Base-by-base conservation (phyloP, 1,139 yeast genomes). In the Debaryomycetaceae sp. region DNA sequence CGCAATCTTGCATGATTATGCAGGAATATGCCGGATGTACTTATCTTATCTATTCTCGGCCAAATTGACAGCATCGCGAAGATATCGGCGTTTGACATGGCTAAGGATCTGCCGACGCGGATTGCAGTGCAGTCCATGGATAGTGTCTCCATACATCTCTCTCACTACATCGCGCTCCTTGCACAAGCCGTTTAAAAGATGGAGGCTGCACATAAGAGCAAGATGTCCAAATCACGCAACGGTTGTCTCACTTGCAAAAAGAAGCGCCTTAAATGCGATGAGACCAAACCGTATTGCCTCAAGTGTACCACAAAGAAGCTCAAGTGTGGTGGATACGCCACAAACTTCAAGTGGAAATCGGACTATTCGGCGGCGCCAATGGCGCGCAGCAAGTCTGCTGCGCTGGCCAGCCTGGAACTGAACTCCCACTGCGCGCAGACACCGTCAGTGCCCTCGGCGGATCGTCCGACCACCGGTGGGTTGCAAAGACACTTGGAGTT, bases 271-370 rank as follows among this genome's bases (percentile, higher is more conserved):
- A 75, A 75, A 44, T 75, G 81, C 46, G 81, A 74, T 41, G 82
- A 75, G 43, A 59, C 68, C 5, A 72, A 72, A 40, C 82, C 82
- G 1, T 46, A 45, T 15, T 75, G 82, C 39, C 35, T 48, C 21
- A 71, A 66, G 36, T 71, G 78, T 42, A 46, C 45, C 8, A 61
- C 58, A 37, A 65, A 64, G 46, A 64, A 61, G 24, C 61, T 69
- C 14, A 59, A 53, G 12, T 76, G 82, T 47, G 81, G 79, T 5
- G 85, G 85, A 1, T 79, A 79, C 44, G 75, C 78, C 3, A 74
- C 75, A 18, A 68, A 67, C 31, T 78, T 75, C 57, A 75, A 75
- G 45, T 79, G 85, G 85, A 62, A 75, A 42, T 61, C 74, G 18
- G 26, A 23, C 15, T 4, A 4, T 15, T n/a, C 14, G 12, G 12